Conservation (phyloP, 306 rosid species). For the Cicer bijugum region DNA sequence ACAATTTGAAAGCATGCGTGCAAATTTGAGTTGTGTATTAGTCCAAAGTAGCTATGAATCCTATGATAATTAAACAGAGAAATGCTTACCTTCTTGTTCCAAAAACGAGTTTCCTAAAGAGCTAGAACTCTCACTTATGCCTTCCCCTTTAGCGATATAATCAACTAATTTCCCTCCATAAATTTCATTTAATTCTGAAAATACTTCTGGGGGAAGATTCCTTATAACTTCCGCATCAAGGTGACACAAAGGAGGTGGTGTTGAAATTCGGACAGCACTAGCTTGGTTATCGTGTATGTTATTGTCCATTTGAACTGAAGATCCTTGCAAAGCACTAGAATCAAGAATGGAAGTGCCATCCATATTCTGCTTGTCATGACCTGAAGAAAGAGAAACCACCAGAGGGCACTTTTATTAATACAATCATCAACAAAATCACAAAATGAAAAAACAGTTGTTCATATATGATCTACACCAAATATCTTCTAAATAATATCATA, state of each 20-base stretch:
- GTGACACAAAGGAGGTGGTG: slow-evolving; percentile 70
- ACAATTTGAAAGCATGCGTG: slow-evolving; percentile 36
- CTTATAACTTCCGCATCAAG: slow-evolving; percentile 83
- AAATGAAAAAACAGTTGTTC: background rate
- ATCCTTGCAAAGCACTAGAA: slow-evolving; percentile 46
- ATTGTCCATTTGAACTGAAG: slow-evolving; percentile 49
- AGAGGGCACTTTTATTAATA: slow-evolving; percentile 26
- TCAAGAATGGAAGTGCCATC: slow-evolving; percentile 44
- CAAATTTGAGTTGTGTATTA: slow-evolving; percentile 14
- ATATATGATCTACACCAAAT: background rate
- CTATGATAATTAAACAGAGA: slow-evolving; percentile 4
- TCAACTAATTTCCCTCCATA: slow-evolving; percentile 77
- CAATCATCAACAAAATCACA: slow-evolving; percentile 33
- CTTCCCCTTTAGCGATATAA: slow-evolving; percentile 60
- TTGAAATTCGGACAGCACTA: slow-evolving; percentile 47
- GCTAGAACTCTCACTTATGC: slow-evolving; percentile 47
- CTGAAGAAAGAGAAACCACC: slow-evolving; percentile 51
- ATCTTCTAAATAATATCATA: slow-evolving; percentile 14
- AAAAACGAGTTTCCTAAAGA: slow-evolving; percentile 33
- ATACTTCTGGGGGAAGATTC: slow-evolving; percentile 83
- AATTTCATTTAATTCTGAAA: slow-evolving; percentile 74
- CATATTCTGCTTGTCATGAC: slow-evolving; percentile 45
- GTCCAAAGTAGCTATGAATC: slow-evolving; percentile 28
- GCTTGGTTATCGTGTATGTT: slow-evolving; percentile 51
- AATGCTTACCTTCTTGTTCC: slow-evolving; percentile 53